A percentile compares a stretch with the other conserved stretches of the same genome.
phyloP scores from a whole-genome alignment of 192 early-diverging fungal species.

The Podila verticillata region DNA sequence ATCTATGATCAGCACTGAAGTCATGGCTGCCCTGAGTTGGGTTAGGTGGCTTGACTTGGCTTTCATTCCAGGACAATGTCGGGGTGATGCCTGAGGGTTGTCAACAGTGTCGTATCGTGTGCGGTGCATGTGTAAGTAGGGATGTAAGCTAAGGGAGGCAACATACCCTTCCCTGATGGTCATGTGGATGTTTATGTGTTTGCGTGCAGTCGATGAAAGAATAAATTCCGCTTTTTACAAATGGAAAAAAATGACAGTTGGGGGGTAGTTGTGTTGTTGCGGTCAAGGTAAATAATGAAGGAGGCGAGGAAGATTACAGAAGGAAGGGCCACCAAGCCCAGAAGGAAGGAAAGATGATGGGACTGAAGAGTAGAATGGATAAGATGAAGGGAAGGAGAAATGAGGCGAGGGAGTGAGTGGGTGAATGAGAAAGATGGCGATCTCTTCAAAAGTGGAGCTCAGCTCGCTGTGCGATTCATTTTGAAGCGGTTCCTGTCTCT shows the following conservation, averaged over 20 bases:
- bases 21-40: too few relatives aligned
- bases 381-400: neutral
- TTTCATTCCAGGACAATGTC: neutral
- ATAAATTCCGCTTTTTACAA: neutral
- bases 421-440: neutral
- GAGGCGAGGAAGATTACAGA: neutral
- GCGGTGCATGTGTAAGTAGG: neutral
- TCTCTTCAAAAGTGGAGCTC: neutral
- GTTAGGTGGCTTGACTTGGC: too few relatives aligned
- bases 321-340: neutral
- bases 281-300: too few relatives aligned
- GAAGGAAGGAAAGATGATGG: neutral
- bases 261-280: too few relatives aligned
- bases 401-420: neutral
- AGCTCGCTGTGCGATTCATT: neutral
- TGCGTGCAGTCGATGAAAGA: neutral
- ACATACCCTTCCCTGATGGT: constrained; percentile 42
- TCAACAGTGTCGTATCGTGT: neutral
- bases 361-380: neutral
- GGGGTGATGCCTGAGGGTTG: neutral
- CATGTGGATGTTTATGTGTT: constrained; percentile 9
- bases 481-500: too few relatives aligned
- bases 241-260: too few relatives aligned
- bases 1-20: too few relatives aligned
- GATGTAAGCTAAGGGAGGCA: neutral